A percentile compares a stretch with the other conserved stretches of the same genome.
phyloP scores from a whole-genome alignment of 2,329 filamentous ascomycete species.

The Lecanicillium sp. region DNA sequence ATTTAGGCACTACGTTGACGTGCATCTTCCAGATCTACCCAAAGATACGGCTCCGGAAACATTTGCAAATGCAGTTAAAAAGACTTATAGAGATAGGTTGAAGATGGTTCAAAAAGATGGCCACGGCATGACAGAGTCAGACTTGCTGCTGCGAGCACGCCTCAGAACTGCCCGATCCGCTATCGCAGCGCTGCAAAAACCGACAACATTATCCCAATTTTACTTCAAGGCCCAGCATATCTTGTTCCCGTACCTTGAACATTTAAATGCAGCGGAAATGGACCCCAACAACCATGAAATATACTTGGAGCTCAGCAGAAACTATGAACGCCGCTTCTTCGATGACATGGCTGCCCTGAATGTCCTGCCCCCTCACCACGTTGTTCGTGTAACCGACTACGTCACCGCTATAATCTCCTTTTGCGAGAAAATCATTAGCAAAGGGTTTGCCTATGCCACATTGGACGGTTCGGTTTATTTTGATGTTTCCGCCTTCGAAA shows the following conservation, averaged over 20 bases:
- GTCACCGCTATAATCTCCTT: constrained; percentile 80
- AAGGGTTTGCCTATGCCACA: constrained; percentile 59
- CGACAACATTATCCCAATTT: not conserved
- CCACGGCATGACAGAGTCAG: not conserved
- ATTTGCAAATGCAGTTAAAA: not conserved
- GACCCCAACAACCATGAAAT: not conserved
- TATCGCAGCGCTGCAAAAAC: not conserved
- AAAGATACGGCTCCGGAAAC: not conserved
- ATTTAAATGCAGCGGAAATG: not conserved
- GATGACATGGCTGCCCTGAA: constrained; percentile 57
- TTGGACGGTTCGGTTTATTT: constrained; percentile 65
- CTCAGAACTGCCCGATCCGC: not conserved
- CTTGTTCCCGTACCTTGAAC: not conserved
- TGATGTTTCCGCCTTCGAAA: constrained; percentile 63
- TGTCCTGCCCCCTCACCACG: constrained; percentile 70
- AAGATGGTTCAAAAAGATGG: not conserved
- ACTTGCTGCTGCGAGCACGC: not conserved
- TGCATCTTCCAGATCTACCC: not conserved
- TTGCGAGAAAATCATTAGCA: constrained; percentile 66
- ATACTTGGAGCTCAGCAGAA: not conserved
- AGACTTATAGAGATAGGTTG: not conserved
- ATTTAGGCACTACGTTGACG: not conserved
- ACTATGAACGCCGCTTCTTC: not conserved
- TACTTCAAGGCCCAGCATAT: not conserved
- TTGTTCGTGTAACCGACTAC: constrained; percentile 87